These are phyloP conservation scores for Cucurbita argyrosperma DNA, from an alignment of 306 rosid genomes.

Conservation along the genomic window DNA sequence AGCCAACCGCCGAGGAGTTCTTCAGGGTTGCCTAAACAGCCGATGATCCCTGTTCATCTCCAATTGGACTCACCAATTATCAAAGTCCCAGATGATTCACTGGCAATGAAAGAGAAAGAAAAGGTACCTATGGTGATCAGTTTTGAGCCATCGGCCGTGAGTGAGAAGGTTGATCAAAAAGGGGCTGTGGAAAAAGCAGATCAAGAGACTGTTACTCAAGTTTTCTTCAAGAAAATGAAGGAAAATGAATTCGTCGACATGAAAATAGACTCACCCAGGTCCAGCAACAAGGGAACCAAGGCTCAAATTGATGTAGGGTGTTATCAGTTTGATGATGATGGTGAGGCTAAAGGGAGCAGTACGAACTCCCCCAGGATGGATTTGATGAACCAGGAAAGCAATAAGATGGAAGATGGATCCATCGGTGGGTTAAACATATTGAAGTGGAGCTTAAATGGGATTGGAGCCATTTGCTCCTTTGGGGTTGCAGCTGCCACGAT, in stretches of 20 bases:
- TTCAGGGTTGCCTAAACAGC: slow-evolving; percentile 15
- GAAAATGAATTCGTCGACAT: slow-evolving; percentile 71
- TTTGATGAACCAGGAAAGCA: background rate
- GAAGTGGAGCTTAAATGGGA: slow-evolving; percentile 58
- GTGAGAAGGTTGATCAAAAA: background rate
- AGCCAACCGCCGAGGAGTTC: slow-evolving; percentile 1
- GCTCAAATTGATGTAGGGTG: slow-evolving; percentile 23
- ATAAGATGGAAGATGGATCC: slow-evolving; percentile 7
- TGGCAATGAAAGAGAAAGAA: slow-evolving; percentile 9
- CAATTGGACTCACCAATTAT: slow-evolving; percentile 20
- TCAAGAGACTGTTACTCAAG: slow-evolving; percentile 30
- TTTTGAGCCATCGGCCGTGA: slow-evolving; percentile 4
- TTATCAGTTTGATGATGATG: slow-evolving; percentile 27
- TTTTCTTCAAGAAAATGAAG: slow-evolving; percentile 43
- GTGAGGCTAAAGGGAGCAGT: slow-evolving; percentile 20
- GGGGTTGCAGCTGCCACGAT: slow-evolving; percentile 79
- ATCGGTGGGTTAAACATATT: slow-evolving; percentile 29
- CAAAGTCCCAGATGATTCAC: slow-evolving; percentile 10
- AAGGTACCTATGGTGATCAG: slow-evolving; percentile 1
- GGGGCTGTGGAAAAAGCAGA: slow-evolving; percentile 21
- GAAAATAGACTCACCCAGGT: slow-evolving; percentile 61
- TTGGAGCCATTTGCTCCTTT: slow-evolving; percentile 83
- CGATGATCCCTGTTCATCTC: slow-evolving; percentile 25
- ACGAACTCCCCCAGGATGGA: slow-evolving; percentile 29
- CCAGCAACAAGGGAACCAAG: slow-evolving; percentile 23